Evolutionary conservation across 1,139 yeast genomes (phyloP).

Genomic region (Yamadazyma trypodendri): DNA sequence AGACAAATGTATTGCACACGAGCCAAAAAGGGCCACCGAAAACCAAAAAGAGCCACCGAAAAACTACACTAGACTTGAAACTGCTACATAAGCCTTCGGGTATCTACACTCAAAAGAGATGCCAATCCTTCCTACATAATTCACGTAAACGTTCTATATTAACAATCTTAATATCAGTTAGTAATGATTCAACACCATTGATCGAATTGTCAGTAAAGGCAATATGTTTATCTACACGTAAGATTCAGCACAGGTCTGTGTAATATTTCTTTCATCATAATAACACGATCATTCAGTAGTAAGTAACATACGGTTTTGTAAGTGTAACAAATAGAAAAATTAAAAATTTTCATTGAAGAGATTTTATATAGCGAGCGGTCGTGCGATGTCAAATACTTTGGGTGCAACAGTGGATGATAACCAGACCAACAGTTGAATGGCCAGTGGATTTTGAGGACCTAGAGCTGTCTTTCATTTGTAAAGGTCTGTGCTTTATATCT

Average conservation of each 20-base stretch:
- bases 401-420: no score
- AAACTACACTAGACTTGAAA: no score
- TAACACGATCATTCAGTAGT: neutral
- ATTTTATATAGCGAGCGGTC: neutral
- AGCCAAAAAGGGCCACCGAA: no score
- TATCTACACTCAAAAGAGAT: no score
- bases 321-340: neutral
- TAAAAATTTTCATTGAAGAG: conserved; percentile 1
- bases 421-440: no score
- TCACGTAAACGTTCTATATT: neutral
- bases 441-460: no score
- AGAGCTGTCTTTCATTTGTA: no score
- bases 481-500: no score
- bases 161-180: conserved; percentile 1
- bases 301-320: neutral
- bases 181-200: neutral
- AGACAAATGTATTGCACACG: no score
- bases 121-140: neutral
- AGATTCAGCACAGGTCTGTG: conserved; percentile 65
- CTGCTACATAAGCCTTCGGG: no score
- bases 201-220: conserved; percentile 28
- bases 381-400: no score
- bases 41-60: no score
- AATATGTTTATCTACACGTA: conserved; percentile 38
- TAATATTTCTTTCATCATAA: conserved; percentile 44